Base-by-base conservation (phyloP, 306 rosid species). In the Urtica urens region DNA sequence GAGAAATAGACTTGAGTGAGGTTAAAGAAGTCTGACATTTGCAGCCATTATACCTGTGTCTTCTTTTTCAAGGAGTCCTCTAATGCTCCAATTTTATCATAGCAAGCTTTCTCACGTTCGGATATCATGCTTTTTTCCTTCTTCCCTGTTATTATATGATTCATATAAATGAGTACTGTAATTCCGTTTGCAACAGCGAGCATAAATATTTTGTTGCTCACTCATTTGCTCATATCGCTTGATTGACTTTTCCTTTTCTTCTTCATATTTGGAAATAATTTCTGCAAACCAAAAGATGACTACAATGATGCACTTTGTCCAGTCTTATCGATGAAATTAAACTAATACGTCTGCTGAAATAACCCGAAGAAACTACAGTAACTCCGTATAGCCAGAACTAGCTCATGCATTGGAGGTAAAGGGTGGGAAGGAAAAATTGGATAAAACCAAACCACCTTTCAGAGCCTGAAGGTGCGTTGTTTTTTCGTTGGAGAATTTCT, bases 11-110 rank as follows among this genome's bases (percentile, higher is more conserved):
- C 6, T 29, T 4, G 38, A 19, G 41, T 42, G 22, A 39, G 25
- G 18, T 31, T 42, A 23, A 51, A 21, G 48, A 27, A 73, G 59
- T 38, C 15, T 12, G 13, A 58, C 4, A 21, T 1, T 31, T 50
- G 58, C 43, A 31, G 7, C 37, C 37, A 7, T 31, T 13, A 14
- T 66, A 79, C 99, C 94, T 79, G 74, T 58, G 78, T 85, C 77
- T 90, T 90, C 81, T 69, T 85, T 71, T 75, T 81, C 76, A 85
- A 48, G n/a, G 95, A 77, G 50, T 67, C 84, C 73, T 81, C 95
- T 51, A 85, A 68, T 47, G 75, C 70, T 48, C 78, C 62, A 73
- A 90, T 75, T 61, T 85, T 85, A 18, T 73, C 78, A 28, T 66
- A 62, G 67, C 85, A 85, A 38, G 80, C 64, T 23, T 71, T 81